Percentiles rank a stretch among this genome's conserved stretches.
These are phyloP conservation scores for Calonectria leucothoes DNA, from an alignment of 2,329 filamentous ascomycete species.

Conservation along the genomic window DNA sequence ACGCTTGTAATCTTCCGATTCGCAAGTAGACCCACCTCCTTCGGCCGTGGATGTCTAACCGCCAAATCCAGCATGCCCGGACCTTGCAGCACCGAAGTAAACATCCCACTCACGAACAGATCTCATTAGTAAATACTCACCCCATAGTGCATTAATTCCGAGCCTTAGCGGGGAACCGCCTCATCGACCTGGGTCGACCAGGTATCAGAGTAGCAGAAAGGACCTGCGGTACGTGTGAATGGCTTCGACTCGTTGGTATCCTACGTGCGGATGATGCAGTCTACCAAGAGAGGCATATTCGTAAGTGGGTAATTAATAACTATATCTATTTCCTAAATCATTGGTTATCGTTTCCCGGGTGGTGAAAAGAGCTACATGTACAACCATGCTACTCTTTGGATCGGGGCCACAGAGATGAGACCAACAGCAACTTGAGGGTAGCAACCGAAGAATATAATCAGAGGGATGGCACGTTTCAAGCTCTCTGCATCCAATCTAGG, in stretches of 20 bases:
- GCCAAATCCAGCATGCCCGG: not conserved
- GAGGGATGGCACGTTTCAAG: too few species aligned
- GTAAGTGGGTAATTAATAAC: too few species aligned
- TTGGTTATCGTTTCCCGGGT: too few species aligned
- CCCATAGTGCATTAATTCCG: not conserved
- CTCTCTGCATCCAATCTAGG: too few species aligned
- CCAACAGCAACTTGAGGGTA: too few species aligned
- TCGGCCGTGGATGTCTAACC: not conserved
- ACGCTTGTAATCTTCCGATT: not conserved
- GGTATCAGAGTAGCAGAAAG: not conserved
- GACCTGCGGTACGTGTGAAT: not conserved
- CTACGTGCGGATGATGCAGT: not conserved
- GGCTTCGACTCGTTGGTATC: not conserved
- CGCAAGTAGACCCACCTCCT: not conserved
- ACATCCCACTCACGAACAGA: not conserved
- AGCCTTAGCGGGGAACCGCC: not conserved
- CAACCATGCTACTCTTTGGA: too few species aligned
- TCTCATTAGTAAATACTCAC: not conserved
- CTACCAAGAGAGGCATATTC: too few species aligned
- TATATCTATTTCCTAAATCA: too few species aligned
- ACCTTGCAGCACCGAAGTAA: not conserved
- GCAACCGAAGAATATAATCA: too few species aligned
- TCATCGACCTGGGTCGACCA: not conserved
- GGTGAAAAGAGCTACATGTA: too few species aligned
- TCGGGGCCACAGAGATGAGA: too few species aligned